These are phyloP conservation scores for Pseudogymnoascus sp. DNA, from an alignment of 2,329 filamentous ascomycete species.

Conservation along the genomic window DNA sequence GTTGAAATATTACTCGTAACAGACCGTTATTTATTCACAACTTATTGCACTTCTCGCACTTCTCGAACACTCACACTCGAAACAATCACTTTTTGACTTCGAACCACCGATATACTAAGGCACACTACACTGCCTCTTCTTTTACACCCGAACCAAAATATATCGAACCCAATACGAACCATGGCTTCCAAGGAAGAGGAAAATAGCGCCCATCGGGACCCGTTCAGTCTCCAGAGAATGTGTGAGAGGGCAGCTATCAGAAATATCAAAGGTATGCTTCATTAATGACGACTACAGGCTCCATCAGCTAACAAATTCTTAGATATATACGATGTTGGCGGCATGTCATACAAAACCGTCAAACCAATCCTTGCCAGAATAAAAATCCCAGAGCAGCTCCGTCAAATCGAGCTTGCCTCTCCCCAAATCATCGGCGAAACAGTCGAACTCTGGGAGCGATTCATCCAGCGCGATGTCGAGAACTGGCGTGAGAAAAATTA, in stretches of 20 bases:
- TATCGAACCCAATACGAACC: background rate
- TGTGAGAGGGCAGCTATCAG: constrained; percentile 3
- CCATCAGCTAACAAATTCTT: background rate
- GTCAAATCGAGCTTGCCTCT: constrained; percentile 64
- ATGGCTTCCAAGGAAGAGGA: constrained; percentile 3
- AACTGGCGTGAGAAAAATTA: constrained; percentile 56
- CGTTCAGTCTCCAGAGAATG: background rate
- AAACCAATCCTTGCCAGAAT: constrained; percentile 64
- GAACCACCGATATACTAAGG: background rate
- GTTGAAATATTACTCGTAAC: background rate
- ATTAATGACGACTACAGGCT: background rate
- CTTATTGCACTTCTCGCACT: background rate
- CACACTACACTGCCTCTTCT: background rate
- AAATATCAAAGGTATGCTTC: background rate
- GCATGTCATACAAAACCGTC: constrained; percentile 60
- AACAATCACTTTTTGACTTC: background rate
- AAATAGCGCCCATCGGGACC: background rate
- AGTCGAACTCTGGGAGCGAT: constrained; percentile 66
- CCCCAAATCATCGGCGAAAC: constrained; percentile 68
- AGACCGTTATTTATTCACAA: background rate
- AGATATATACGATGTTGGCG: constrained; percentile 64
- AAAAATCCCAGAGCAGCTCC: constrained; percentile 67
- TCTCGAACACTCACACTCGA: background rate
- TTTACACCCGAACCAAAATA: background rate
- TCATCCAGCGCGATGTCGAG: constrained; percentile 72